Base-by-base conservation (phyloP, 768 basidiomycete genomes). In the Hypholoma sublateritium region DNA sequence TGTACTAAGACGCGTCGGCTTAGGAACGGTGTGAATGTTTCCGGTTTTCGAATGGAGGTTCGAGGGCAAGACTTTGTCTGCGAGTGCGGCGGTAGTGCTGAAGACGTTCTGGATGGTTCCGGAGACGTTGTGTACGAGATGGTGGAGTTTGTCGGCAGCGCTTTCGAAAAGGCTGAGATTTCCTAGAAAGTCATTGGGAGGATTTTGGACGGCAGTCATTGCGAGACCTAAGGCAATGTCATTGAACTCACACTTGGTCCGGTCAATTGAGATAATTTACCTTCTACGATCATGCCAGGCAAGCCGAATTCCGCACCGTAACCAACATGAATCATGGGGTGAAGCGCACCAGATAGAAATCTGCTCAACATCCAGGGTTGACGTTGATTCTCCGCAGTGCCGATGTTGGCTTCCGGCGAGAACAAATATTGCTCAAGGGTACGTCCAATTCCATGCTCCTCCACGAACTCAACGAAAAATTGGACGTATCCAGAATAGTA, bases 361-460 rank as follows among this genome's bases (percentile, higher is more conserved):
- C 87, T 79, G 43, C 74, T 76, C 13, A 89, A 62, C 84, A 89
- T 85, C 57, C 77, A 70, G 0, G 83, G 83, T 24, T 80, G 76
- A 44, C 71, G 83, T 24, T 80, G 76, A 44, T 72, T 67, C 4
- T 61, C 34, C 50, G 8, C 62, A 0, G 64, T 59, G 11, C 69
- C 74, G 43, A 77, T 70, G 55, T 88, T 88, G 50, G 73, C 79
- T 44, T 76, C 69, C 5, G 61, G 54, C 14, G 84, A 82, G 62
- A 90, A 86, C 8, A 91, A 58, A 55, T 81, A 88, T 37, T 83
- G 78, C 57, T 90, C 86, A n/a, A 90, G 62, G 0, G 78, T 70
- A 1, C 63, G 64, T 8, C 71, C 63, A n/a, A 76, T 70, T 13
- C 79, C 80, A 36, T 83, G 78, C 12, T 72, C 65, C 39, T 76